Evolutionary conservation across 306 rosid species (phyloP), one percentile per base, ranked within the genome.

Genomic region (Pyrus betulifolia): DNA sequence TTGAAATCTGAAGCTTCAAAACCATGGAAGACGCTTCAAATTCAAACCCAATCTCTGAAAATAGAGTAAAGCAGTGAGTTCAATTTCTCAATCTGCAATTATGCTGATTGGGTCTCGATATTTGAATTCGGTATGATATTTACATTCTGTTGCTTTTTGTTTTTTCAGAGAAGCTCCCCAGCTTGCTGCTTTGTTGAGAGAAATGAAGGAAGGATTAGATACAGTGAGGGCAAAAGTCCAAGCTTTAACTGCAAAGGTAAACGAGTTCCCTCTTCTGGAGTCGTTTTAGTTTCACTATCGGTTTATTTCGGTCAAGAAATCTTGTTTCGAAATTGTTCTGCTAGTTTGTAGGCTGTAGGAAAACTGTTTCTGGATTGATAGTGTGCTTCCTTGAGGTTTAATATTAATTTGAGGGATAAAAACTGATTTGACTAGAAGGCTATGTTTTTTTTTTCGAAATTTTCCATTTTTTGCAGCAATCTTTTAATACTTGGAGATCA

Each of bases 191-290:
- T 18, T 92, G 79, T 78, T 95, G 86, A 95, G 89, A 78, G 96
- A 92, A 57, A 95, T 92, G 97, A 90, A 89, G 82, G 89, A 88
- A 74, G 97, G 97, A 19, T 87, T 95, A 60, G 96, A 92, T 78
- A 38, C 61, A 1, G 85, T 92, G 5, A 80, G 78, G 67, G 79
- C 21, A 69, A 92, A 95, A 88, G 88, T 95, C 21, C 91, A 88
- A 79, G 82, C 87, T 72, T 78, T 90, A 82, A 89, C 90, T 77
- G 81, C 88, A 57, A 90, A 86, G 96, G 99, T 95, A 21, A 30
- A 52, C 25, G 12, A 46, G 42, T 15, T 57, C 6, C 67, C 31
- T 12, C 65, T 49, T 66, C 51, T 66, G 2, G 4, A 51, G 10
- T 10, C 27, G 18, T 19, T 66, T 28, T 31, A 8, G 21, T 30